Evolutionary conservation across 345 rosid genomes (phyloP), one percentile per base, ranked within the genome.

Genomic region (Nasturtium officinale): DNA sequence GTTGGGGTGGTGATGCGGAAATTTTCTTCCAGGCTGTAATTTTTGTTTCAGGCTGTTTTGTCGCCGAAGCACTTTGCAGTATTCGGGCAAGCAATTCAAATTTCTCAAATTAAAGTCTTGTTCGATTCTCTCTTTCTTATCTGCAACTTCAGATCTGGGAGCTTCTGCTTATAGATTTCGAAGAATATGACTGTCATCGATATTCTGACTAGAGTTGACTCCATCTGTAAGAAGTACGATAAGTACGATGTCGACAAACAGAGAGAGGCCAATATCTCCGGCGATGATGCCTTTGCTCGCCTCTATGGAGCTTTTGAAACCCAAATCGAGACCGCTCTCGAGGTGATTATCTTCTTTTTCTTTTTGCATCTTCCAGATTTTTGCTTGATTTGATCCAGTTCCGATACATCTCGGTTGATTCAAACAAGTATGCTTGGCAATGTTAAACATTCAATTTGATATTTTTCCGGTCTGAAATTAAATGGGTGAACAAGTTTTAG

Each of bases 191-290:
- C 92, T 69, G 99, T 95, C 57, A 92, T 92, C 89, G 99, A 95
- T 82, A 81, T 95, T 29, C 80, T 92, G 55, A 90, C 97, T 42
- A 83, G 96, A 79, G 98, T 92, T 33, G 98, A 95, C 68, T 71
- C 90, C 85, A 95, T 95, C 89, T 92, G 98, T 85, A 79, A 90
- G 75, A 95, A 87, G 82, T 95, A 88, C 81, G 99, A 95, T 78
- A 87, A 80, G 72, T 96, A 90, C 87, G 97, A 96, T 79, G 76
- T 96, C 76, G 97, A 86, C 9, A 96, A 85, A 85, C 97, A 87
- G 76, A 85, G 83, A 35, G 96, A 92, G 28, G 79, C 82, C 77
- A 92, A 90, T 58, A 78, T 90, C 90, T 71, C 90, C 83, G 97
- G 98, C 21, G 97, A 87, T 48, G 98, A 96, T 78, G 92, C 98